phyloP scores from a whole-genome alignment of 2,329 filamentous ascomycete genomes.

The Dothideomycetidae sp. region DNA sequence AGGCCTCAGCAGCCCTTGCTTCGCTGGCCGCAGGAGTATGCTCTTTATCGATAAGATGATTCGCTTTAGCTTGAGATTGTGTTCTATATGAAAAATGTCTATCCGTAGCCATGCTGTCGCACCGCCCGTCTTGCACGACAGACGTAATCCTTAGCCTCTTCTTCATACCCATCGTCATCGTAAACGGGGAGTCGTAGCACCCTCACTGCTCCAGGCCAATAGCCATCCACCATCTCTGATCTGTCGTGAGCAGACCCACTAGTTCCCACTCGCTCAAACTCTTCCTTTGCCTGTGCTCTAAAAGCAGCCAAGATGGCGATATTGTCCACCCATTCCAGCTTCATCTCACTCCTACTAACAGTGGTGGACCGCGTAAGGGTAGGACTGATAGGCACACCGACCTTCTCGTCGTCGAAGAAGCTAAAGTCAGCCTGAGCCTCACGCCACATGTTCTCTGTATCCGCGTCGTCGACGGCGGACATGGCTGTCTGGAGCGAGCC shows the following conservation, averaged over 20 bases:
- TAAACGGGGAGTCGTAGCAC: conserved; percentile 32
- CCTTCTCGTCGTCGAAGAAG: conserved; percentile 37
- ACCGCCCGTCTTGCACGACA: no score
- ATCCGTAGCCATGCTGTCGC: no score
- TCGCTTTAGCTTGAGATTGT: no score
- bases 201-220: conserved; percentile 46
- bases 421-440: conserved; percentile 46
- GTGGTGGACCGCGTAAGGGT: no score
- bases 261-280: conserved; percentile 26
- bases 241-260: conserved; percentile 18
- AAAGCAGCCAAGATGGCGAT: conserved; percentile 41
- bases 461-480: conserved; percentile 36
- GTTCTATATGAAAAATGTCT: no score
- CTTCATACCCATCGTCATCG: conserved; percentile 13
- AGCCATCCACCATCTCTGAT: conserved; percentile 35
- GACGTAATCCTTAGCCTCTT: conserved; percentile 21
- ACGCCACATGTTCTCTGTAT: conserved; percentile 45
- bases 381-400: conserved; percentile 17
- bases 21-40: no score
- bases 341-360: conserved; percentile 7
- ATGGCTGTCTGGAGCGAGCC: no score
- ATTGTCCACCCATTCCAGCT: conserved; percentile 34
- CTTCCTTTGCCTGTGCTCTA: conserved; percentile 37
- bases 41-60: no score
- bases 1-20: no score